Conservation (phyloP, 106 monocot species). For the Posidonia australis region DNA sequence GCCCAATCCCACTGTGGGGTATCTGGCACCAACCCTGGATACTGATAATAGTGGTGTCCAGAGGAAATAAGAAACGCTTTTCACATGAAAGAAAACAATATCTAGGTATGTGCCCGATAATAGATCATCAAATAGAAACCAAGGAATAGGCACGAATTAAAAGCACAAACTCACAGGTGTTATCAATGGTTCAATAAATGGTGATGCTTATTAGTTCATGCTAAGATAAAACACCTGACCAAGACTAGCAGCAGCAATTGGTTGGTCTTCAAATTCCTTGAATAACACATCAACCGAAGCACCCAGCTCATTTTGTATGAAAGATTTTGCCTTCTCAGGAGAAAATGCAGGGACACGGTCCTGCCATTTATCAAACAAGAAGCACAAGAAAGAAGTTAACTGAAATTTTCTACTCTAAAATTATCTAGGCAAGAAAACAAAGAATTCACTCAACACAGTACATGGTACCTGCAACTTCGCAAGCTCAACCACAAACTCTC, state of each 20-base stretch:
- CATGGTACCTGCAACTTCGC: conserved; percentile 82
- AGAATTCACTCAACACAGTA: not conserved
- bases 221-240: conserved; percentile 58
- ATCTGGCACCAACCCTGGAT: too few species aligned
- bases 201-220: not conserved
- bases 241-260: conserved; percentile 97
- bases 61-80: too few species aligned
- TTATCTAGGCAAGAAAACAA: not conserved
- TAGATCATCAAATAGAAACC: too few species aligned
- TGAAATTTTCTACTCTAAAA: not conserved
- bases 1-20: too few species aligned
- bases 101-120: too few species aligned
- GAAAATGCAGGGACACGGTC: conserved; percentile 98
- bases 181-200: not conserved
- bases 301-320: conserved; percentile 76
- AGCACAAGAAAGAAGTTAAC: not conserved
- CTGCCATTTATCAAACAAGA: conserved; percentile 16
- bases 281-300: conserved; percentile 59
- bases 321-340: conserved; percentile 63
- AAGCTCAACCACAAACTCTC: conserved; percentile 87
- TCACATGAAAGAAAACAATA: too few species aligned
- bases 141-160: too few species aligned
- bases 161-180: not conserved
- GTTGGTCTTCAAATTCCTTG: conserved; percentile 81
- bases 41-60: too few species aligned